These are phyloP conservation scores for Alloteropsis semialata DNA, from an alignment of 176 grass and related monocot species.

Conservation along the genomic window DNA sequence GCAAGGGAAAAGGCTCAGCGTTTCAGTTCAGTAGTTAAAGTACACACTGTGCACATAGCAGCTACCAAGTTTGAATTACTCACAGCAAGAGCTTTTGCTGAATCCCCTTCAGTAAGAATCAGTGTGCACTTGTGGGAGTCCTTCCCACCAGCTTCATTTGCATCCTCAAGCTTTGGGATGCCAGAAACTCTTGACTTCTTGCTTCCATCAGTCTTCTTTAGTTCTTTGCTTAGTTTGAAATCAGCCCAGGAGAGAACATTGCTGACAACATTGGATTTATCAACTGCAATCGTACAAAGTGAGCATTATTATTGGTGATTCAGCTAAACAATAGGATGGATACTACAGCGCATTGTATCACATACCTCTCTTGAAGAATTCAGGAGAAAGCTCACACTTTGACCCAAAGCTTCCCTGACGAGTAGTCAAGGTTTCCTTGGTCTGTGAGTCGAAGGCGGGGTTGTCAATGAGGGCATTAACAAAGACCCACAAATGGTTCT, in stretches of 20 bases:
- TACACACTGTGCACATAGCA: neutral
- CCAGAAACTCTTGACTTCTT: conserved; percentile 72
- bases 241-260: conserved; percentile 88
- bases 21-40: neutral
- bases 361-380: conserved; percentile 75
- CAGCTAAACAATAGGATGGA: neutral
- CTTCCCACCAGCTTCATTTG: conserved; percentile 86
- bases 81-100: conserved; percentile 91
- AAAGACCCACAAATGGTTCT: conserved; percentile 87
- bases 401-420: conserved; percentile 83
- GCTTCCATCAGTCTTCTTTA: conserved; percentile 89
- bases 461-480: conserved; percentile 91
- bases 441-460: conserved; percentile 95
- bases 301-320: neutral
- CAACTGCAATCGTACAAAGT: conserved; percentile 52
- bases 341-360: neutral
- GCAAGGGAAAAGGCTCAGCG: neutral
- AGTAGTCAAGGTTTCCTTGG: conserved; percentile 94
- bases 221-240: conserved; percentile 82
- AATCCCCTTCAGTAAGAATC: conserved; percentile 97
- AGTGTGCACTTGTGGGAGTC: conserved; percentile 73
- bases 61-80: conserved; percentile 28
- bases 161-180: conserved; percentile 88
- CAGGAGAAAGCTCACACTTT: conserved; percentile 58
- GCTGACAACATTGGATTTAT: conserved; percentile 46